Base-by-base conservation (phyloP, 2,329 filamentous ascomycete species). In the Penicillium sp. region DNA sequence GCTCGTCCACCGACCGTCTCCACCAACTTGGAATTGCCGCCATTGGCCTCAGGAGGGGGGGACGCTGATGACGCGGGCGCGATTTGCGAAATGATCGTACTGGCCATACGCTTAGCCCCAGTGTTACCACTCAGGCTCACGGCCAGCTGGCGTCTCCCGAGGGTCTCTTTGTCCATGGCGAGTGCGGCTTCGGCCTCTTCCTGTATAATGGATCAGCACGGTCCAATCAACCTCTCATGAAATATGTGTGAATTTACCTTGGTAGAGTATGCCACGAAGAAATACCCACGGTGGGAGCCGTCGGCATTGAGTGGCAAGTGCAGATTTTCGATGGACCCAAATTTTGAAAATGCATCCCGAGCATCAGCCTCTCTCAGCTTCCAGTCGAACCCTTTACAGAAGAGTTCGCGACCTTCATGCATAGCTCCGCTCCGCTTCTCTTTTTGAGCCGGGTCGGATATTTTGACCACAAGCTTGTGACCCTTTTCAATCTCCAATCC, bases 331-430 rank as follows among this genome's bases (percentile, higher is more conserved):
- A 97, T 80, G 2, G 73, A 81, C 9, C 93, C 93, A 53, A 87
- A 90, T 55, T 85, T 84, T 28, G 77, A 73, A 58, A 96, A 95
- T 0, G 86, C 68, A 7, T 82, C 78, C 50, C 79, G 76, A 33
- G 97, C 60, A 34, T 95, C 86, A 2, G 78, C 70, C 59, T 93
- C 86, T 3, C 74, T 78, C 1, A 79, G 75, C 28, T 75, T 75
- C 49, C 74, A 75, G 52, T 86, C 80, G 9, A 91, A 67, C 50
- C 88, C 85, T 46, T 77, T 83, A 45, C 96, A 76, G 60, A 90
- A 87, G 8, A 97, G 70, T 68, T 97, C 91, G 32, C 93, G 83
- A 3, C 88, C 88, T 66, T 97, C 91, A n/a, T 86, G 83, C 42
- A 86, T 79, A 8, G 90, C 83, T 24, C 90, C 90, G 49, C 85